Conservation (phyloP, 2,329 filamentous ascomycete species). For the Xylariaceae sp. region DNA sequence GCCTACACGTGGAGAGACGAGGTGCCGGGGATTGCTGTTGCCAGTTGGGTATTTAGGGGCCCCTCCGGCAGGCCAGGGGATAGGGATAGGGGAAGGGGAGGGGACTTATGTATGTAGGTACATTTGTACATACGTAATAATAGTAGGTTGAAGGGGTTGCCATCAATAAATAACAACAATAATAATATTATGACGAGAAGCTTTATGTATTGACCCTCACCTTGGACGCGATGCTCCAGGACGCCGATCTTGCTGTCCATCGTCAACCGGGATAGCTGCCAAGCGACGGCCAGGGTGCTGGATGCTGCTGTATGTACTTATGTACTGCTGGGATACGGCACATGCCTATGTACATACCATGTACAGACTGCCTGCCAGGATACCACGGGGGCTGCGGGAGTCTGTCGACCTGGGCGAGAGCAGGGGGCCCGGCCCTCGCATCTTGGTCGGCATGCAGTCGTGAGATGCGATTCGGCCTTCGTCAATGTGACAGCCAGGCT, state of each 20-base stretch:
- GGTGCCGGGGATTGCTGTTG: neutral
- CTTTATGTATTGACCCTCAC: neutral
- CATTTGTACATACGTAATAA: no score
- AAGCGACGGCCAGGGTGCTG: neutral
- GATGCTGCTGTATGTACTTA: no score
- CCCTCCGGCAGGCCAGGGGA: neutral
- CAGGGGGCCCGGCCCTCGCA: slow-evolving; percentile 3
- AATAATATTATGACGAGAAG: neutral
- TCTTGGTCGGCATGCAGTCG: no score
- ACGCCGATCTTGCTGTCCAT: slow-evolving; percentile 1
- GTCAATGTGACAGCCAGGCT: slow-evolving; percentile 13
- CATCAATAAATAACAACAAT: no score
- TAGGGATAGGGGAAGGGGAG: no score
- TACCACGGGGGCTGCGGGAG: neutral
- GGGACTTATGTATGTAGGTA: no score
- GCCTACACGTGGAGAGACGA: neutral
- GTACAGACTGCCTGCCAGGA: no score
- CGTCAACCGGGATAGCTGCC: neutral
- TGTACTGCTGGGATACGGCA: no score
- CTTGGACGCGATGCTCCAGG: neutral
- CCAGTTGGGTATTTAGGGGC: neutral
- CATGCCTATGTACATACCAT: no score
- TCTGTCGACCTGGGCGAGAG: neutral
- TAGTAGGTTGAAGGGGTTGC: no score
- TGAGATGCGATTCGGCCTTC: slow-evolving; percentile 18